These are phyloP conservation scores for Aspergillus wentii DNA, from an alignment of 495 filamentous ascomycete genomes.

Conservation along the genomic window DNA sequence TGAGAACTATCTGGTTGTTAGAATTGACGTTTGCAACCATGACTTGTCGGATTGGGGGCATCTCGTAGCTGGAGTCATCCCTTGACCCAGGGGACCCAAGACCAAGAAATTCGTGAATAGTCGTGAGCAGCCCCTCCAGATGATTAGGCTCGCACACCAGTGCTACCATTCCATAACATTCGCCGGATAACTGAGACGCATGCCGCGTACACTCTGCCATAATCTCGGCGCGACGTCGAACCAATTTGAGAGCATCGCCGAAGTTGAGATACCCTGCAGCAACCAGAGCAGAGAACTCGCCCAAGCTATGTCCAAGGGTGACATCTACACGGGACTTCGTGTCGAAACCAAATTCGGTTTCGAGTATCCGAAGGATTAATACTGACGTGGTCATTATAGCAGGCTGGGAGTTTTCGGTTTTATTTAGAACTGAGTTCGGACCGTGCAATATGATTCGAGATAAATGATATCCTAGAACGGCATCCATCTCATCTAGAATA, in stretches of 20 bases:
- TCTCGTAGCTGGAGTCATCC: constrained; percentile 58
- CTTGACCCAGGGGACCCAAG: constrained; percentile 56
- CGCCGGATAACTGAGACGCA: constrained; percentile 58
- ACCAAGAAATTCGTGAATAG: constrained; percentile 77
- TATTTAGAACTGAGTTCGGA: constrained; percentile 67
- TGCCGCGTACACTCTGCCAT: constrained; percentile 73
- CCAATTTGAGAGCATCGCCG: constrained; percentile 69
- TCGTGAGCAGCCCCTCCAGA: constrained; percentile 59
- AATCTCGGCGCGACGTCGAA: constrained; percentile 72
- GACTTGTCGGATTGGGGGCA: constrained; percentile 77
- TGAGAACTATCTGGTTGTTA: constrained; percentile 93
- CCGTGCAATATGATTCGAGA: constrained; percentile 77
- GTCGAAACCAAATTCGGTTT: constrained; percentile 77
- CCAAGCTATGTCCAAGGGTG: constrained; percentile 88
- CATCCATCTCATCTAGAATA: constrained; percentile 80
- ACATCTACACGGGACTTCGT: constrained; percentile 65
- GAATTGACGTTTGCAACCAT: constrained; percentile 92
- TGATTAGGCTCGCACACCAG: constrained; percentile 78
- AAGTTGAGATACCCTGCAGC: constrained; percentile 74
- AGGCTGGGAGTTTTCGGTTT: constrained; percentile 85
- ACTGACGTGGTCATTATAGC: constrained; percentile 94
- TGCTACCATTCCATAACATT: constrained; percentile 87
- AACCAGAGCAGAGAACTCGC: constrained; percentile 89
- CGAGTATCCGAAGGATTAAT: constrained; percentile 83
- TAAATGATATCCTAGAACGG: constrained; percentile 59